Base-by-base conservation (phyloP, 1,284 basidiomycete genomes). In the Megacollybia platyphylla region DNA sequence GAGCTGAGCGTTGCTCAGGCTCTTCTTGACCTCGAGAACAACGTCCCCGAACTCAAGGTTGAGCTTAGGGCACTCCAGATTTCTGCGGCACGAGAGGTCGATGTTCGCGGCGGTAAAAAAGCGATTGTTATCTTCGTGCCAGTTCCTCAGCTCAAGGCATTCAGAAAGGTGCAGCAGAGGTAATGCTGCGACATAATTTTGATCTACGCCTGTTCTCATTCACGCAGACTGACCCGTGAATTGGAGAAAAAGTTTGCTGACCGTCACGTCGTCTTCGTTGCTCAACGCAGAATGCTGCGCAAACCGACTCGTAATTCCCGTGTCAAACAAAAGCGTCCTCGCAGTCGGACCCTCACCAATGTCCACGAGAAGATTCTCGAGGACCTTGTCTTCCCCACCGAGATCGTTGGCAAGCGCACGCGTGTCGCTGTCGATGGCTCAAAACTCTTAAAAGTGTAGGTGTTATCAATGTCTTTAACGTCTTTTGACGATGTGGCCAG, bases 191-290 rank as follows among this genome's bases (percentile, higher is more conserved):
- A 26, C 20, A 20, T 28, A 39, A 17, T 36, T 28, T 28, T 46
- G 41, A 39, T 44, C 15, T 15, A 17, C 24, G 10, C 38, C 10
- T 46, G 27, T 40, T 46, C 20, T n/a, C 8, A 27, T 10, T 45
- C 18, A 26, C 40, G 42, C 61, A 97, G 93, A 65, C 84, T 98
- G 61, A 97, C 92, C 53, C 86, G 93, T 49, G 94, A 99, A 67
- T 81, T 99, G 60, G 96, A 98, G 81, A 99, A 99, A 82, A 98
- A 98, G 73, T 97, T 99, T 73, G 91, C 93, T 43, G 91, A 96
- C 68, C 85, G 92, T 60, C 94, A 97, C 70, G 90, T 99, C 62
- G 88, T 98, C 51, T 98, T 99, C 64, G 82, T 98, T 61, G 93
- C 89, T 46, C 96, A 99, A 72, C 92, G 96, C 65, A 86, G 94